phyloP scores from a whole-genome alignment of 2,329 filamentous ascomycete genomes.

The Cercospora sp. region DNA sequence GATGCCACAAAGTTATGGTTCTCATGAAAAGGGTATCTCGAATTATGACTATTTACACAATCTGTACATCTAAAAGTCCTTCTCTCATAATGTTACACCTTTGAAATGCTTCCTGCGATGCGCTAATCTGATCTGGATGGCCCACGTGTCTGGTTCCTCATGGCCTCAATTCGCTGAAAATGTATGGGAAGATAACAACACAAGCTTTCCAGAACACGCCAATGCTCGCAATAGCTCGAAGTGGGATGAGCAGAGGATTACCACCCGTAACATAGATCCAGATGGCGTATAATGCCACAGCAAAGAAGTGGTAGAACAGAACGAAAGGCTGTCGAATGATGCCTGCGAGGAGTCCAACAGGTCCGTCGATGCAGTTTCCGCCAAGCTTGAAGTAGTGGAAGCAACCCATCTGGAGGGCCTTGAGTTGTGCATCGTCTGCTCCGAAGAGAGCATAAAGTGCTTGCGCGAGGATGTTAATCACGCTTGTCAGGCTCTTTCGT shows the following conservation, averaged over 20 bases:
- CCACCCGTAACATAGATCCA: conserved; percentile 63
- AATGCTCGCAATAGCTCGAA: conserved; percentile 45
- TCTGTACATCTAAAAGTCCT: neutral
- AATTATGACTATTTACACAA: conserved; percentile 6
- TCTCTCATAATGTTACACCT: neutral
- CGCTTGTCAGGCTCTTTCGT: conserved; percentile 76
- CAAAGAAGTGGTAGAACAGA: conserved; percentile 91
- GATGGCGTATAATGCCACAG: conserved; percentile 84
- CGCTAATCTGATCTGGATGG: neutral
- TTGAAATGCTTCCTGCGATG: neutral
- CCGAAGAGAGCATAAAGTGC: conserved; percentile 91
- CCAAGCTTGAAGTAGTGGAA: conserved; percentile 86
- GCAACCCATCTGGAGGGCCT: conserved; percentile 82
- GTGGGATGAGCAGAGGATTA: conserved; percentile 44
- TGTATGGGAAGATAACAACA: conserved; percentile 55
- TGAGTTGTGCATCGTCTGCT: conserved; percentile 74
- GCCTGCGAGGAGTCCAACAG: conserved; percentile 77
- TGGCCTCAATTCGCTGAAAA: conserved; percentile 41
- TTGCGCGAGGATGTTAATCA: conserved; percentile 97
- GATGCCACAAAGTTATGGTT: neutral
- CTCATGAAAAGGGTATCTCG: neutral
- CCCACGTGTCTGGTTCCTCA: conserved; percentile 14
- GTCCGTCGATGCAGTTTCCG: conserved; percentile 71
- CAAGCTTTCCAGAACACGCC: conserved; percentile 55
- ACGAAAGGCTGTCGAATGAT: conserved; percentile 75